Base-by-base conservation (phyloP, 345 rosid genomes). In the Gossypium mustelinum region DNA sequence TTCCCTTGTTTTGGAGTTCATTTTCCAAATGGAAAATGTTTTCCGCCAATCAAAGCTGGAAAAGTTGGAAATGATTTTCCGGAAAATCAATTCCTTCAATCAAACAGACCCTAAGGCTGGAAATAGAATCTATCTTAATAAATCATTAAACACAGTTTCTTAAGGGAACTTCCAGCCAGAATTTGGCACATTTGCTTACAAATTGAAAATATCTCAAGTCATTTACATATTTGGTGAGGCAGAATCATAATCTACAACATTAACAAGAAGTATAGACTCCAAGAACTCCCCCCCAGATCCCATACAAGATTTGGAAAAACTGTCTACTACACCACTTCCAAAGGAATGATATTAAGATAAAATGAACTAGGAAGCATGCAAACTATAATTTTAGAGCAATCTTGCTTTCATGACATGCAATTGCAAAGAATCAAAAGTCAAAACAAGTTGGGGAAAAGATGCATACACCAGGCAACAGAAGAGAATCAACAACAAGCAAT, bases 391-490 rank as follows among this genome's bases (percentile, higher is more conserved):
- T 54, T 55, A 62, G 44, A 29, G 34, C 12, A 60, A 43, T 7
- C 48, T 51, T 7, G 48, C 41, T 64, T 50, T 58, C 63, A 47
- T 41, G 10, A 52, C 11, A 50, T 4, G 59, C 17, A 54, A 62
- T 12, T 64, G 71, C 27, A 24, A 63, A 51, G 11, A 39, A 51
- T 25, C 27, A 39, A 69, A 75, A 11, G 47, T 25, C 22, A 45
- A 69, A 75, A 11, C 39, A 45, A 67, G 65, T 25, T 44, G 18
- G 51, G 55, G 14, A 5, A 50, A 2, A 17, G 75, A 84, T 70
- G 77, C 90, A 86, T 95, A 93, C 99, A 80, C 99, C 97, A 66
- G 99, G 99, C 76, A 91, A 83, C 73, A 86, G 73, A 82, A 93
- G 92, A 73, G 99, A 91, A 75, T 93, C 97, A 67, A 93, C 87